Evolutionary conservation across 306 rosid species (phyloP).

Genomic region (Glycine latifolia): DNA sequence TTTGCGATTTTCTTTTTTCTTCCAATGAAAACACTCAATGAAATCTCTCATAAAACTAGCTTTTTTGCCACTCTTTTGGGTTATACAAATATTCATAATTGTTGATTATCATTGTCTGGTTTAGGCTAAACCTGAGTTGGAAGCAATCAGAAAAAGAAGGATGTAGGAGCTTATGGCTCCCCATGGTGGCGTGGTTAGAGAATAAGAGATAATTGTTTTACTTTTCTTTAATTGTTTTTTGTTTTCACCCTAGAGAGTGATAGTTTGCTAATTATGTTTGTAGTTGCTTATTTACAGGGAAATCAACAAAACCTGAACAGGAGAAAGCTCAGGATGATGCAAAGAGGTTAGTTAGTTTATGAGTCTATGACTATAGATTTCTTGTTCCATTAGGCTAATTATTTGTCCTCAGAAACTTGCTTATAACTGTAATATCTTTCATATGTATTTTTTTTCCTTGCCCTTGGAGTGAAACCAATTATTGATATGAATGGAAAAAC

Average conservation of each 20-base stretch:
- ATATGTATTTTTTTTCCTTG: neutral
- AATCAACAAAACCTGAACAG: slow-evolving; percentile 81
- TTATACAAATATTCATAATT: neutral
- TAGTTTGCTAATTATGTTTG: slow-evolving; percentile 34
- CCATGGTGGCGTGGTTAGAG: slow-evolving; percentile 75
- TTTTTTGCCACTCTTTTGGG: neutral
- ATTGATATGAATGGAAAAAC: slow-evolving; percentile 45
- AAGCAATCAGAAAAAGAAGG: slow-evolving; percentile 96
- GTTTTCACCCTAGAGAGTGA: slow-evolving; percentile 24
- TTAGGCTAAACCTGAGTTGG: slow-evolving; percentile 95
- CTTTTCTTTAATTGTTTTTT: neutral
- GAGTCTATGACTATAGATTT: slow-evolving; percentile 10
- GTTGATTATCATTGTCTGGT: neutral
- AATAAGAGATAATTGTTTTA: neutral
- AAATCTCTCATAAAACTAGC: neutral
- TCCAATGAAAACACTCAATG: neutral
- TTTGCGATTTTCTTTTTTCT: neutral
- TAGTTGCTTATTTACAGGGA: slow-evolving; percentile 58
- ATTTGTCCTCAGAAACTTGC: neutral
- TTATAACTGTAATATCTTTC: neutral
- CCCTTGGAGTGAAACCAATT: neutral
- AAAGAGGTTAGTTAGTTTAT: slow-evolving; percentile 64
- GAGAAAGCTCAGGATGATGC: slow-evolving; percentile 96
- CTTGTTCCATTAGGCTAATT: neutral
- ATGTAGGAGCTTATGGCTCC: slow-evolving; percentile 99